Conservation (phyloP, 345 rosid species). For the Salix viminalis region DNA sequence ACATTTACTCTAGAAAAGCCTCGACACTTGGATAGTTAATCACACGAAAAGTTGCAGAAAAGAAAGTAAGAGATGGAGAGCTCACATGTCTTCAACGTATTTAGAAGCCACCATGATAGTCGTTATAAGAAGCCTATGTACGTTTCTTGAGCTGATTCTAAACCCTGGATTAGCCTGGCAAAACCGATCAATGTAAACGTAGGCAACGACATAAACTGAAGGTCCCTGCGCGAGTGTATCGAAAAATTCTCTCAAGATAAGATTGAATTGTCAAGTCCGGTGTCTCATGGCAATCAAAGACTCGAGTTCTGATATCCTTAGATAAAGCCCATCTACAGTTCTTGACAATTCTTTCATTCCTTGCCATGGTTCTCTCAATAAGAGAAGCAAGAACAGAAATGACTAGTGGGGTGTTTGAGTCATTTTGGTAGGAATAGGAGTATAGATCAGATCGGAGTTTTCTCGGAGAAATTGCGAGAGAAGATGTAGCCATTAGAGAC, state of each 20-base stretch:
- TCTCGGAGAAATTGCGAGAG: conserved; percentile 58
- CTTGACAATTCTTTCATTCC: conserved; percentile 60
- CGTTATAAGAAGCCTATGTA: conserved; percentile 72
- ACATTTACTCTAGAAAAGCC: neutral
- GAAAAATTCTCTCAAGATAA: conserved; percentile 75
- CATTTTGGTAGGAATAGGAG: conserved; percentile 52
- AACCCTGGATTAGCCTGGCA: conserved; percentile 71
- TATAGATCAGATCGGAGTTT: conserved; percentile 83
- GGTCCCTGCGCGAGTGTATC: conserved; percentile 82
- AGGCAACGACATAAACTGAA: conserved; percentile 80
- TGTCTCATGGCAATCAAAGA: conserved; percentile 64
- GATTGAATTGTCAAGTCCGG: conserved; percentile 85
- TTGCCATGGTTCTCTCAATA: conserved; percentile 59
- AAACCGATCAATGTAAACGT: conserved; percentile 83
- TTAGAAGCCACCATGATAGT: conserved; percentile 91
- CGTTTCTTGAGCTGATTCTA: conserved; percentile 59
- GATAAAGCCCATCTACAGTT: conserved; percentile 32
- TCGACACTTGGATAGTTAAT: neutral
- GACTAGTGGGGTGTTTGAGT: conserved; percentile 65
- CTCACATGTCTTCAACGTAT: conserved; percentile 89
- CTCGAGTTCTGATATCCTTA: conserved; percentile 34
- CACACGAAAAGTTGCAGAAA: neutral
- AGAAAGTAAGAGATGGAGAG: neutral
- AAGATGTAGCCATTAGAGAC: conserved; percentile 38
- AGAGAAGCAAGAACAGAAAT: conserved; percentile 74